Evolutionary conservation across 306 rosid species (phyloP), one percentile per base, ranked within the genome.

Genomic region (Biancaea sappan): DNA sequence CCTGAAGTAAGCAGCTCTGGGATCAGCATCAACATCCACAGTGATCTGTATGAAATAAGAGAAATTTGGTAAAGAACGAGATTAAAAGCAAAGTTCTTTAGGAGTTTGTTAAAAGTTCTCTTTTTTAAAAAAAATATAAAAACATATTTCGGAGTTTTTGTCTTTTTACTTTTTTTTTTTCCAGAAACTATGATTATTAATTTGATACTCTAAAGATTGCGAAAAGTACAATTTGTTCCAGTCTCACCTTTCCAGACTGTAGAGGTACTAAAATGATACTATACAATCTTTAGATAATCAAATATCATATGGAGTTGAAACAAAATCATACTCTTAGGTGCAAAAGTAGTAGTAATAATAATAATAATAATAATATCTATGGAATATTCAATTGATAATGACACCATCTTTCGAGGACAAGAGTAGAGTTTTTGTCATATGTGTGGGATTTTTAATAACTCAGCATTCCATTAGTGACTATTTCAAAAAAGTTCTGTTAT

Each of bases 1-100:
- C 76, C 93, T 83, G 70, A 93, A 93, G 84, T 87, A 89, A 75
- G 95, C 93, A 64, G 93, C 97, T 73, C 93, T 84, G 2, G 89
- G 83, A 83, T 93, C 95, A 69, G 43, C 61, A 80, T 93, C 95
- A 73, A 90, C 95, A 47, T 88, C 97, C 57, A 83, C 86, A 1
- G 88, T 81, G 75, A 90, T 90, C 96, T 92, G 85, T 84, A 86
- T 60, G 8, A 61, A 74, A 71, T 47, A 82, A 46, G 5, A 53
- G 2, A 56, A 48, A 22, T 12, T 32, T 22, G 48, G 41, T 47
- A 24, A 68, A 74, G 31, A 29, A 34, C 16, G 19, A 35, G 29
- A 62, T 0, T 10, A 10, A 34, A 34, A 60, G 15, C 15, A 29
- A 2, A 29, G 5, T 32, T 35, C 13, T 31, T 31, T 7, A 7